These are phyloP conservation scores for Coprinellus micaceus DNA, from an alignment of 768 basidiomycete genomes.

Conservation along the genomic window DNA sequence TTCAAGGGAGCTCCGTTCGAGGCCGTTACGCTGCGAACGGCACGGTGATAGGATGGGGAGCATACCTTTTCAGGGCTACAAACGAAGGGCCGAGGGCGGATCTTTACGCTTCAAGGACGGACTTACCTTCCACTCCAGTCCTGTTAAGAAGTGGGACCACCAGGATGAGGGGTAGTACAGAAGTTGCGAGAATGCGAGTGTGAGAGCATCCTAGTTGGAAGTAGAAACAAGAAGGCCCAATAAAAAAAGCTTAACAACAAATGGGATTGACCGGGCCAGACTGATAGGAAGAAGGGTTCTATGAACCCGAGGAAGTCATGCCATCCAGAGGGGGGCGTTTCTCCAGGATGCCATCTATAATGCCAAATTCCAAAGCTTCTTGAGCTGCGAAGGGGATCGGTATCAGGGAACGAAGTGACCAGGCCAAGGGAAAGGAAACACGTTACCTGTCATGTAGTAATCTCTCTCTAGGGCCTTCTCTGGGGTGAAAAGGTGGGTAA, in stretches of 20 bases:
- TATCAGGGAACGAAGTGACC: constrained; percentile 18
- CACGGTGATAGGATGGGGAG: no score
- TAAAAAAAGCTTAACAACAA: not conserved
- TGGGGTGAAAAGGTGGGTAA: constrained; percentile 31
- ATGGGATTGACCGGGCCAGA: not conserved
- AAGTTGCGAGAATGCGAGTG: not conserved
- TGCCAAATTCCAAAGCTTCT: constrained; percentile 87
- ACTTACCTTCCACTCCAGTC: constrained; percentile 3
- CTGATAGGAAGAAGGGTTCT: not conserved
- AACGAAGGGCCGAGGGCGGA: not conserved
- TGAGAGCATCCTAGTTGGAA: constrained; percentile 1
- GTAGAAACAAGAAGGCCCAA: constrained; percentile 30
- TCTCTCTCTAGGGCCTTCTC: constrained; percentile 90
- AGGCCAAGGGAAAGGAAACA: constrained; percentile 14
- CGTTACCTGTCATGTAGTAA: constrained; percentile 88
- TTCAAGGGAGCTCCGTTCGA: not conserved
- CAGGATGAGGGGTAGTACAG: not conserved
- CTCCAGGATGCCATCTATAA: constrained; percentile 89
- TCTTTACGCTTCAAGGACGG: constrained; percentile 8
- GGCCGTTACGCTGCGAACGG: not conserved
- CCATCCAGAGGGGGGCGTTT: constrained; percentile 59
- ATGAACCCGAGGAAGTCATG: constrained; percentile 18
- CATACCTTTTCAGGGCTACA: not conserved
- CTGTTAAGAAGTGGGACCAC: not conserved
- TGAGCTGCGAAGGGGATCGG: constrained; percentile 48